Conservation (phyloP, 768 basidiomycete genomes). For the Tylopilus subfusipes region DNA sequence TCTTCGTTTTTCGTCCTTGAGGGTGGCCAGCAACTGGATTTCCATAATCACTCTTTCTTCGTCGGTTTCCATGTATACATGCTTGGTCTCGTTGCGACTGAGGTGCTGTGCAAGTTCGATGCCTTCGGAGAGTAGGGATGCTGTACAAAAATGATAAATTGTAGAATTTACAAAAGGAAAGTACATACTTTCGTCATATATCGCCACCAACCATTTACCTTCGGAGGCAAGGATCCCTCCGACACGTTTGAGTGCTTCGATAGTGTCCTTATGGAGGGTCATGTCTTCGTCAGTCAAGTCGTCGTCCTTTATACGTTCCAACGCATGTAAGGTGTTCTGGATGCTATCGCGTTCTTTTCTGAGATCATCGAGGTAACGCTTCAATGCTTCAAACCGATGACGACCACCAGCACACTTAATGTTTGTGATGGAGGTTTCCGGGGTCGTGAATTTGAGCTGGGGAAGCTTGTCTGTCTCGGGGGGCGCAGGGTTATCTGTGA, state of each 20-base stretch:
- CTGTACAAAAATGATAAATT: too few species aligned
- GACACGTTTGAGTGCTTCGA: background rate
- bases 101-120: constrained; percentile 5
- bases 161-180: too few species aligned
- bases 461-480: background rate
- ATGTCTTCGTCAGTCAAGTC: too few species aligned
- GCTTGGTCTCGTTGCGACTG: constrained; percentile 5
- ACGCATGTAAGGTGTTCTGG: too few species aligned
- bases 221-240: background rate
- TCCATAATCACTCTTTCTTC: constrained; percentile 10
- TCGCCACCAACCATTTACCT: background rate
- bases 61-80: constrained; percentile 12
- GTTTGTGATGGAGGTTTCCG: background rate
- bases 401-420: background rate
- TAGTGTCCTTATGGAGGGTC: too few species aligned
- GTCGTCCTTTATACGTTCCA: too few species aligned
- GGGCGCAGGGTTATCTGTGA: background rate
- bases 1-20: too few species aligned
- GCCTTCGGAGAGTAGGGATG: background rate
- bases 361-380: background rate
- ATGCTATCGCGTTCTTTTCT: background rate
- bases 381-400: background rate
- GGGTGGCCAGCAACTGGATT: too few species aligned
- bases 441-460: background rate
- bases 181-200: background rate